Base-by-base conservation (phyloP, 2,329 filamentous ascomycete genomes). In the Fusarium hostae region DNA sequence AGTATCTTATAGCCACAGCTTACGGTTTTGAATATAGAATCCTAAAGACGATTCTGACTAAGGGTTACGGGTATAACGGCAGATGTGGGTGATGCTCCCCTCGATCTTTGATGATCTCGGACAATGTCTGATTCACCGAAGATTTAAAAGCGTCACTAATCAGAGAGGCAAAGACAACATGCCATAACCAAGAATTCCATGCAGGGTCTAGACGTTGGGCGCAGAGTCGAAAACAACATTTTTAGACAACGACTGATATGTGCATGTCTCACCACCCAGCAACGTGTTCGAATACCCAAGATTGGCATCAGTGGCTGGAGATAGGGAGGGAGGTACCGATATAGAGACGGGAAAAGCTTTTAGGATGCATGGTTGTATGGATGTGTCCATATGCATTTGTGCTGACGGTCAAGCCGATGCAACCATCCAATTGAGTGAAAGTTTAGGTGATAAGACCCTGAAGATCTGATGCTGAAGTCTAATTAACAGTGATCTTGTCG, bases 401-500 rank as follows among this genome's bases (percentile, higher is more conserved):
- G 39, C 55, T 70, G 47, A 70, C 59, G 68, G 68, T 35, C 39
- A 57, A 44, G 44, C 65, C 59, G 65, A 70, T 72, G 69, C 69
- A 72, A 72, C 64, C 63, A 65, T 52, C 52, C 22, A 24, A 41
- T 61, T 35, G 43, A 60, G 41, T n/a, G 43, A 48, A 35, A 40
- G 30, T 48, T 48, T 48, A 35, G 28, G 26, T 56, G 39, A 26
- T 22, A 22, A 48, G 54, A 57, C 54, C 40, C 40, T 57, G 54
- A 57, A 56, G 54, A 57, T 57, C 54, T 56, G 40, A n/a, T 13
- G 22, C 5, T 48, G 5, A 35, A 30, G 37, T 52, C 35, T 55
- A 55, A 55, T 55, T 24, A 24, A 20, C 22, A 47, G 39, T 26
- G 48, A 56, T 45, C 22, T 28, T 24, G 11, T 15, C n/a, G 15